Evolutionary conservation across 768 basidiomycete genomes (phyloP), one percentile per base, ranked within the genome.

Genomic region (Agaricus subrufescens): DNA sequence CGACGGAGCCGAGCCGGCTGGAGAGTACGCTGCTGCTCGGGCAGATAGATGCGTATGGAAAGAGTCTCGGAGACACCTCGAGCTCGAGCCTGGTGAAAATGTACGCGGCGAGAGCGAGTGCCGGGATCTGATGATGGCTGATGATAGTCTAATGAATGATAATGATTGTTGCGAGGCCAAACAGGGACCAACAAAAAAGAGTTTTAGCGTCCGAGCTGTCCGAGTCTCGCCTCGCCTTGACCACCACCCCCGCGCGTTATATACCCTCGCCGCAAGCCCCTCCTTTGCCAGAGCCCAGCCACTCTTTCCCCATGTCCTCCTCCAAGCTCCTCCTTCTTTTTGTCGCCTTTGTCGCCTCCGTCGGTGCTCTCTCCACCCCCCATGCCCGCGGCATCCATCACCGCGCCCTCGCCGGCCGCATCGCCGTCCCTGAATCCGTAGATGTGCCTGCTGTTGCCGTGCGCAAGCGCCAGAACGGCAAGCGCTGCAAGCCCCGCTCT

Each of bases 1-100:
- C 93, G 6, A 74, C 84, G 23, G 94, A 96, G 66, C 94, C 94
- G 25, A 93, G 84, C 67, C 82, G 94, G 57, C 70, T 97, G 60
- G 94, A 96, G 63, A 87, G 91, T 69, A 76, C 93, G 83, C 69
- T 95, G 68, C 63, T 94, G 56, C 74, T 94, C 40, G 94, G 93
- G 11, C 91, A 92, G 74, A 83, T 95, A 59, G 94, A 96, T 70
- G 89, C 83, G 7, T 85, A 90, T 62, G 89, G 86, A 37, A 89
- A 86, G 77, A 87, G 80, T 54, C 73, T 96, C 60, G 89, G 81
- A 51, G 79, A 80, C 58, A 79, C 79, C 50, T 78, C 84, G 25
- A 77, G 78, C 60, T 79, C 75, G 37, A 83, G 85, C 29, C 69
- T 96, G 57, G 86, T 90, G n/a, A 91, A 91, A 73, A 93, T 91